Base-by-base conservation (phyloP, 768 basidiomycete species). In the Strobilomyces dryophilus region DNA sequence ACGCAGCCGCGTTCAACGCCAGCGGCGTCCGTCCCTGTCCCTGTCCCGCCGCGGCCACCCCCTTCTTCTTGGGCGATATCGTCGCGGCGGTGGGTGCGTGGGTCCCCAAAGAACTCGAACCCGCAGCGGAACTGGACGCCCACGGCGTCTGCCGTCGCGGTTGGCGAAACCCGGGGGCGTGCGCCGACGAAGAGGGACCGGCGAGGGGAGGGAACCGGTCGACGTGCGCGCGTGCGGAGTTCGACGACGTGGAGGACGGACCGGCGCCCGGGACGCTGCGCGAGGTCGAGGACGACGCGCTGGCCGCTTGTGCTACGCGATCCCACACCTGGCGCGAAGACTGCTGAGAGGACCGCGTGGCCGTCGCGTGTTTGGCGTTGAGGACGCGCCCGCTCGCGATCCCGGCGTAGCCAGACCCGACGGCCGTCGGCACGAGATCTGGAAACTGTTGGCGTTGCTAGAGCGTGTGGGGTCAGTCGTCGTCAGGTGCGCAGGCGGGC, bases 361-460 rank as follows among this genome's bases (percentile, higher is more conserved):
- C 75, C 0, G 89, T 88, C 1, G 81, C 79, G 53, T 90, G 80
- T 66, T 94, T 93, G 34, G 86, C 89, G 60, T 88, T 90, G 51
- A 97, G 75, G 32, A 92, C 86, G 4, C 89, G 84, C 6, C 92
- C 92, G 24, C 85, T 82, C 4, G 90, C 77, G 56, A 94, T 87
- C 0, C 84, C 87, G 0, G 92, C 85, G 58, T 88, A 95, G 41
- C 83, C 84, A 0, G 81, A 73, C 9, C 87, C 85, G 0, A 77
- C 66, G 3, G 80, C 67, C 4, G 76, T 74, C 5, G 85, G 84
- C 0, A 77, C 67, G 5, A 94, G 77, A 45, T 92, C 85, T 0
- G 93, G 92, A 73, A 93, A 92, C 59, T 92, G 84, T 65, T 83
- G 82, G 18, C 84, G 86, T 83, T 90, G 88, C 89, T 93, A 56